These are phyloP conservation scores for Xylariaceae sp. DNA, from an alignment of 2,329 filamentous ascomycete species.

Conservation along the genomic window DNA sequence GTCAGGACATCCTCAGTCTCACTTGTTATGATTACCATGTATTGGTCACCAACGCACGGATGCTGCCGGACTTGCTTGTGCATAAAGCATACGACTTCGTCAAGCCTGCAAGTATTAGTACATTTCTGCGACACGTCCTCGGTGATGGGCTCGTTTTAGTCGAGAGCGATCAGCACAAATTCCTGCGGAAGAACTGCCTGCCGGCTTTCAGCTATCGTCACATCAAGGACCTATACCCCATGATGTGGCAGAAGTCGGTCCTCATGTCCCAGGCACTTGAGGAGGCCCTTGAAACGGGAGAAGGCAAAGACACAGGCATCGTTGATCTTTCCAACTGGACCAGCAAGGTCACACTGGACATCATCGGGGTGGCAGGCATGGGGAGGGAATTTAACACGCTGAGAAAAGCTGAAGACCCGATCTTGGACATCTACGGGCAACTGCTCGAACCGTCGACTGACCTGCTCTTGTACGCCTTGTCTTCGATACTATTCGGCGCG, in stretches of 20 bases:
- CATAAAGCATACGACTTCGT: constrained; percentile 50
- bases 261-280: constrained; percentile 39
- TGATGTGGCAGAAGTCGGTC: constrained; percentile 60
- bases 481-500: constrained; percentile 7
- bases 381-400: constrained; percentile 50
- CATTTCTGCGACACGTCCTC: constrained; percentile 49
- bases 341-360: constrained; percentile 53
- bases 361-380: constrained; percentile 56
- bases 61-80: constrained; percentile 46
- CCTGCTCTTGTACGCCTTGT: constrained; percentile 43
- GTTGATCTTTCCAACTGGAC: constrained; percentile 46
- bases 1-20: constrained; percentile 24
- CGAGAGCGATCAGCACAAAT: constrained; percentile 68
- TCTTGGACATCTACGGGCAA: constrained; percentile 42
- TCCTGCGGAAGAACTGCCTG: constrained; percentile 61
- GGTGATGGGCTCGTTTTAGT: constrained; percentile 58
- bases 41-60: constrained; percentile 35
- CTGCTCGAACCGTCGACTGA: constrained; percentile 45
- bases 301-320: constrained; percentile 18
- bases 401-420: constrained; percentile 37
- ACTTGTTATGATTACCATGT: constrained; percentile 20
- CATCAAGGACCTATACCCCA: constrained; percentile 64
- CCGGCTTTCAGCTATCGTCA: constrained; percentile 66
- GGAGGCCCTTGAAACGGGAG: constrained; percentile 30
- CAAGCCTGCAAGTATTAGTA: constrained; percentile 45